A percentile compares a stretch with the other conserved stretches of the same genome.
These are phyloP conservation scores for Cylindrodendrum hubeiense DNA, from an alignment of 2,329 filamentous ascomycete genomes.

Conservation along the genomic window DNA sequence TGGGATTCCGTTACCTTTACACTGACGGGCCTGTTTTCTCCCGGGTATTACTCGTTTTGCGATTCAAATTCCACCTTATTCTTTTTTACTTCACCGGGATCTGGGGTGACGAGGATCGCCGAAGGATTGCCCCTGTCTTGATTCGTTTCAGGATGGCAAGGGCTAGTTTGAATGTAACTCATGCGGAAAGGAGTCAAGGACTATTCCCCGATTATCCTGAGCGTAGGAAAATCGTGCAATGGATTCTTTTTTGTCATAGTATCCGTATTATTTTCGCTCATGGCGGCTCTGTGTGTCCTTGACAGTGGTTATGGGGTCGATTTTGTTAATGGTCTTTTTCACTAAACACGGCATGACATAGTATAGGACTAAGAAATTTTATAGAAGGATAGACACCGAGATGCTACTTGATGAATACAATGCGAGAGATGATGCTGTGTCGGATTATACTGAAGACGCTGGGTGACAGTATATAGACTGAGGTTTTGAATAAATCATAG, in stretches of 20 bases:
- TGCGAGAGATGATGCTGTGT: too few relatives aligned
- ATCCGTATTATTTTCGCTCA: slow-evolving; percentile 46
- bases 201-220: slow-evolving; percentile 40
- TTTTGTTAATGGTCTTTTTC: background rate
- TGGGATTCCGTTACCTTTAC: slow-evolving; percentile 50
- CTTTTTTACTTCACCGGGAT: slow-evolving; percentile 46
- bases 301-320: background rate
- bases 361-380: background rate
- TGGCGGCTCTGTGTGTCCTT: slow-evolving; percentile 45
- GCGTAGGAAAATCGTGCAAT: slow-evolving; percentile 39
- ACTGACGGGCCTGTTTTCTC: slow-evolving; percentile 37
- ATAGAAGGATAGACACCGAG: slow-evolving; percentile 8
- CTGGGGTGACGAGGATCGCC: slow-evolving; percentile 48
- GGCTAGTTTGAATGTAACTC: slow-evolving; percentile 45
- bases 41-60: background rate
- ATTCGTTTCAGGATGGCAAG: slow-evolving; percentile 43
- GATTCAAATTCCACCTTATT: slow-evolving; percentile 44
- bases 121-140: slow-evolving; percentile 44
- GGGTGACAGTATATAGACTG: too few relatives aligned
- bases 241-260: slow-evolving; percentile 43
- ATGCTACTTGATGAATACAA: background rate
- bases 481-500: too few relatives aligned
- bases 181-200: slow-evolving; percentile 44
- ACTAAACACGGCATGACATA: background rate
- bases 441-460: too few relatives aligned